Base-by-base conservation (phyloP, 768 basidiomycete genomes). In the Coprinopsis strossmayeri region DNA sequence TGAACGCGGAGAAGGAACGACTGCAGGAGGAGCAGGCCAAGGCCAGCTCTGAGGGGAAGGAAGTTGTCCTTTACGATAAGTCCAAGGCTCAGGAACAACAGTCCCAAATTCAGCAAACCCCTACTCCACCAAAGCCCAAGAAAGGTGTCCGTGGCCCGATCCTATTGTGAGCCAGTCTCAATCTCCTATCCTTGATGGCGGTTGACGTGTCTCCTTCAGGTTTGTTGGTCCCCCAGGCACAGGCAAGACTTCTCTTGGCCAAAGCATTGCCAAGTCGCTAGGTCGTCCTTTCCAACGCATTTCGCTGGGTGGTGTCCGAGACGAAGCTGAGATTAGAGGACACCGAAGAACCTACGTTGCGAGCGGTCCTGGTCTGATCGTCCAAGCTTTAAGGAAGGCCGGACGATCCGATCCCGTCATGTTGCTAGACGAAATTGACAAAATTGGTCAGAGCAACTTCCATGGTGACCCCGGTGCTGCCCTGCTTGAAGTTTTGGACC, bases 401-500 rank as follows among this genome's bases (percentile, higher is more conserved):
- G 89, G 89, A 4, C 72, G 89, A 40, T 66, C 72, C 23, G 91
- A 96, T 63, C 81, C 83, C 11, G 87, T 97, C 3, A 70, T 95
- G 46, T 66, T 97, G 26, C 69, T 94, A 69, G 94, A 96, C 59
- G 94, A 96, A 64, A 81, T 96, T 37, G 94, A 96, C 67, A 96
- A 96, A 67, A 78, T 91, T 47, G 85, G 86, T 0, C 83, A 85
- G 48, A 86, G 78, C 56, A 91, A 87, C 59, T 87, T 88, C 69
- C 92, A 95, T 56, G 93, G 93, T 0, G 92, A 95, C 62, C 93
- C 93, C 12, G 81, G 79, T 2, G 94, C 94, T 32, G 93, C 93
- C 0, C 64, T 97, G 51, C 68, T 97, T 3, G 93, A 97, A 59
- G 91, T 94, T 0, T 73, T 97, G 45, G 94, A 96, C 61, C 94